These are phyloP conservation scores for Phialophora tarda DNA, from an alignment of 2,329 filamentous ascomycete genomes.

Conservation along the genomic window DNA sequence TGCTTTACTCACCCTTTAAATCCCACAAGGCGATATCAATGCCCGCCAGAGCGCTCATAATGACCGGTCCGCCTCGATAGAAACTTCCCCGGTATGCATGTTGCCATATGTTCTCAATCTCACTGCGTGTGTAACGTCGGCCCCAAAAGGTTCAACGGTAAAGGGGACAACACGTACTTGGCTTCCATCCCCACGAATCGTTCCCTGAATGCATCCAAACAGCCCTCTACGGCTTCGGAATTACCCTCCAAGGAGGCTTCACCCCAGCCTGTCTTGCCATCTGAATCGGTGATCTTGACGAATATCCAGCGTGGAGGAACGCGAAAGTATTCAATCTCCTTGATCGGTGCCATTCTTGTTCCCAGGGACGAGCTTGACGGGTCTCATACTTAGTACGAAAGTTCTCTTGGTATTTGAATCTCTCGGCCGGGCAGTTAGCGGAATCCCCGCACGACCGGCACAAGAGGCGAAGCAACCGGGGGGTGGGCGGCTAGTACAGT, in stretches of 20 bases:
- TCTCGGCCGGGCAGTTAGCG: constrained; percentile 10
- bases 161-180: constrained; percentile 15
- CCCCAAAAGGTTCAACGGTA: constrained; percentile 2
- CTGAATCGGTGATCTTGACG: constrained; percentile 17
- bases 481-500: not conserved
- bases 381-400: not conserved
- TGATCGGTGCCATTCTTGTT: constrained; percentile 16
- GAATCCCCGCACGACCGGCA: constrained; percentile 15
- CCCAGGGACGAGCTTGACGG: constrained; percentile 8
- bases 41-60: constrained; percentile 17
- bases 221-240: constrained; percentile 17
- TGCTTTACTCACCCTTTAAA: constrained; percentile 12
- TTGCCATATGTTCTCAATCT: constrained; percentile 19
- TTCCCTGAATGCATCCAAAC: constrained; percentile 21
- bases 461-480: constrained; percentile 7
- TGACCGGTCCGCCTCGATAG: constrained; percentile 19
- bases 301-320: constrained; percentile 20
- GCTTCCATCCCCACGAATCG: constrained; percentile 16
- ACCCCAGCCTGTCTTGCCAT: constrained; percentile 15
- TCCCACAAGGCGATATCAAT: constrained; percentile 19
- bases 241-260: constrained; percentile 17
- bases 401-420: constrained; percentile 10
- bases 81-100: constrained; percentile 18
- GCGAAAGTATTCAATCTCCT: constrained; percentile 20
- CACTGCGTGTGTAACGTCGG: constrained; percentile 13